Conservation (phyloP, 768 basidiomycete genomes). For the Lactifluus echinatus region DNA sequence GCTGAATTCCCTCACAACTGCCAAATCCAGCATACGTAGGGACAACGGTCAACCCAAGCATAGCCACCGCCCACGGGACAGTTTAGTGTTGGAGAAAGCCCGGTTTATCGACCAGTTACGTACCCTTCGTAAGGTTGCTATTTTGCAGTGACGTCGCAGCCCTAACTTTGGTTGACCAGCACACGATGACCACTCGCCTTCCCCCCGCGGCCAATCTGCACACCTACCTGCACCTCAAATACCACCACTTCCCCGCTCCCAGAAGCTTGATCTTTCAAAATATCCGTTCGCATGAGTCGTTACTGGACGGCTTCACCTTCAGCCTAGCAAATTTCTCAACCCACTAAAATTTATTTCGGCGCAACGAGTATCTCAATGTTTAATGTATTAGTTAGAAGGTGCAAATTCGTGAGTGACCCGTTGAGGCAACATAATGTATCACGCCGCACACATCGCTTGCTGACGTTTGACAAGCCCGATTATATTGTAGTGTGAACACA, state of each 20-base stretch:
- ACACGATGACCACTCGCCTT: constrained; percentile 5
- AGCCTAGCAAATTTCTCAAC: background rate
- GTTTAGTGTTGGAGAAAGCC: constrained; percentile 21
- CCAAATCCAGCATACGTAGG: background rate
- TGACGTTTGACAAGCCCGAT: background rate
- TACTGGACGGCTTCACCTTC: too few species aligned
- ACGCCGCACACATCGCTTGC: background rate
- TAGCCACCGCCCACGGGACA: constrained; percentile 17
- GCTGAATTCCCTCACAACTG: background rate
- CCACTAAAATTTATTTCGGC: background rate
- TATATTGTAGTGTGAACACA: background rate
- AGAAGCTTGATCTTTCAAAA: constrained; percentile 27
- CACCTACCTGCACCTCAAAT: constrained; percentile 31
- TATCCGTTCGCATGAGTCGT: constrained; percentile 24
- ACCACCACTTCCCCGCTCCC: constrained; percentile 23
- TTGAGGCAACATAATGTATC: background rate
- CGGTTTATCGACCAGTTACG: constrained; percentile 16
- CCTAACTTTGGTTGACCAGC: constrained; percentile 19
- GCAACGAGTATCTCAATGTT: background rate
- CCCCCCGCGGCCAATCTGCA: constrained; percentile 3
- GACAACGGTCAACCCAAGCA: background rate
- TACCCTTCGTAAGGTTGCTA: constrained; percentile 27
- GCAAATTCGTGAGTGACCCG: background rate
- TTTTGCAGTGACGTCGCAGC: constrained; percentile 26
- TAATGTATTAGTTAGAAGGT: background rate